Evolutionary conservation across 75 land plant genomes (phyloP), one percentile per base, ranked within the genome.

Genomic region (Pinus albicaulis): DNA sequence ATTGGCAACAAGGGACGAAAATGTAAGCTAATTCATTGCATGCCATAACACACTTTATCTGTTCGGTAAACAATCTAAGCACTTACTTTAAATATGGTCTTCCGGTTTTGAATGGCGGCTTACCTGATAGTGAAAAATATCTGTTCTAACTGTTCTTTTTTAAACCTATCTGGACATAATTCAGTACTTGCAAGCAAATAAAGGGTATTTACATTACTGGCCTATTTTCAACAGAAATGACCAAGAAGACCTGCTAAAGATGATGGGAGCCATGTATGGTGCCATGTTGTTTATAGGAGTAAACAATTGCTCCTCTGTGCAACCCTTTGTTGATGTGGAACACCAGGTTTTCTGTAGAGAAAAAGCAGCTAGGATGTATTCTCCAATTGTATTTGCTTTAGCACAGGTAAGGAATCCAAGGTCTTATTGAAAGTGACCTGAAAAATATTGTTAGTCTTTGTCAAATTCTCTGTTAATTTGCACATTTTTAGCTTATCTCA

Each of bases 321-420:
- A 84, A 59, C 87, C 87, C 44, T 76, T 82, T n/a, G 78, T 87
- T 20, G 64, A 71, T 36, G 74, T 70, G 7, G 87, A 90, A 55
- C 85, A 85, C 15, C 83, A 41, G 2, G 81, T 88, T 59, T 71
- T 84, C 16, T 88, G 85, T 76, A 64, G 82, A 71, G 92, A 90
- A 55, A 86, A 78, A 41, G 90, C 87, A 57, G 88, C 86, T 56
- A 88, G 89, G 38, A 85, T 85, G 88, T 85, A 87, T 76, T 87
- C 88, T 64, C 48, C 79, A 3, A 57, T 81, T 57, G 85, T 88
- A n/a, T 85, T 88, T 78, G 80, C 86, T 20, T 79, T 83, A 71
- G 81, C 82, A 61, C 88, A 88, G 86, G 86, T 88, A 64, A 20
- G 48, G 48, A 7, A 44, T 44, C 48, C 7, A 6, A 44, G 48